Evolutionary conservation across 1,284 basidiomycete species (phyloP), one percentile per base, ranked within the genome.

Genomic region (Calocybe gambosa): DNA sequence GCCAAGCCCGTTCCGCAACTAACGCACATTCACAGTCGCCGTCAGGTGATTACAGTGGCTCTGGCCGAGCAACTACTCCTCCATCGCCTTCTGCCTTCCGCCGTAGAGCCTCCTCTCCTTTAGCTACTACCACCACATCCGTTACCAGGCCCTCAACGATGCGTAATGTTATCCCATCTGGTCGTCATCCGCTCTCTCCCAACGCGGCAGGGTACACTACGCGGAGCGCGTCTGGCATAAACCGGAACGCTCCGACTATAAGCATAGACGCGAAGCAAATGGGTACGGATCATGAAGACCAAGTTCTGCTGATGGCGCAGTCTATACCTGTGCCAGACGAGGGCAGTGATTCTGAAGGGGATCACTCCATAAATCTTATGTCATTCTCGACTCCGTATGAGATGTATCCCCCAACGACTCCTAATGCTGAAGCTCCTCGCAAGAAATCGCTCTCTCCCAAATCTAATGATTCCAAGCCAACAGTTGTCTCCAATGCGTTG

Each of bases 321-420:
- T 71, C 71, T 28, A 80, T 87, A 37, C 85, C 85, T 10, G 72
- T 87, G 25, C 85, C 87, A 6, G 78, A 80, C 49, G 80, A 80
- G 47, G 82, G 84, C 55, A 80, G 74, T 54, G 85, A 86, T 55
- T 82, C 78, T 0, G 84, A 85, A 41, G 77, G 59, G 35, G 69
- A 78, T 47, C 70, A 74, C 25, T 75, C 79, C 5, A 59, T 74
- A 34, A 80, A 85, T 47, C 66, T 80, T 19, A 72, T 87, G 62
- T 85, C 85, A 3, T 87, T 89, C 57, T 85, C 85, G 1, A 68
- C 79, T 25, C 79, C 82, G 10, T 84, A 75, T 55, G 77, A 80
- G 59, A 63, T 72, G 42, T 76, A 75, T 50, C 73, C 60, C 64
- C 60, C 47, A 49, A 52, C 51, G 16, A 42, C 52, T 51, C 46